Conservation (phyloP, 768 basidiomycete genomes). For the Psilocybe azurescens region DNA sequence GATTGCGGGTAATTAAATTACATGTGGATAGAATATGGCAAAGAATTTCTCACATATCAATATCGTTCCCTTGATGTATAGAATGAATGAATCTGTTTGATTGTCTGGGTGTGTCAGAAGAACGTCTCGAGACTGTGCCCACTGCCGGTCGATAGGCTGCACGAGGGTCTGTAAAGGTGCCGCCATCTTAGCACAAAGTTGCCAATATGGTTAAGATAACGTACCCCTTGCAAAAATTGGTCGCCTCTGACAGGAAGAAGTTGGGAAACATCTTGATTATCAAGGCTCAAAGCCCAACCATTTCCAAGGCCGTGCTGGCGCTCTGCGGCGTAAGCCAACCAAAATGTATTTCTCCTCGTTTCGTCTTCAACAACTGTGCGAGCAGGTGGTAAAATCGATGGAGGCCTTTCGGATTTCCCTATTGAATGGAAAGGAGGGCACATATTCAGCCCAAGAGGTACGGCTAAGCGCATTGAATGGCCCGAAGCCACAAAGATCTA, state of each 20-base stretch:
- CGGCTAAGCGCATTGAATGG: conserved; percentile 58
- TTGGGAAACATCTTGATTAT: conserved; percentile 78
- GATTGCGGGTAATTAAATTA: neutral
- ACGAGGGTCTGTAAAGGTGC: conserved; percentile 46
- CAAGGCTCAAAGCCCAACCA: conserved; percentile 72
- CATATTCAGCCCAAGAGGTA: conserved; percentile 75
- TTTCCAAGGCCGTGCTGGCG: conserved; percentile 71
- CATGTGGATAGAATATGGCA: neutral
- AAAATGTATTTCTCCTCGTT: conserved; percentile 73
- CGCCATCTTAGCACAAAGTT: neutral
- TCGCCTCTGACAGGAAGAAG: conserved; percentile 67
- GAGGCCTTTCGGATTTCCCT: conserved; percentile 56
- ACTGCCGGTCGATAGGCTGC: conserved; percentile 60
- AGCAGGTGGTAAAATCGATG: conserved; percentile 67
- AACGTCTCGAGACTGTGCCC: conserved; percentile 66
- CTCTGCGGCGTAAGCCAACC: conserved; percentile 73
- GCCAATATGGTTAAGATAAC: conserved; percentile 22
- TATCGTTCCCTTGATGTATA: conserved; percentile 74
- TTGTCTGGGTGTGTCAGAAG: conserved; percentile 64
- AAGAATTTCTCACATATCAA: conserved; percentile 52
- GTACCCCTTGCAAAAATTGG: conserved; percentile 65
- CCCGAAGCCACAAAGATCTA: conserved; percentile 68
- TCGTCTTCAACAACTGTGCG: conserved; percentile 72
- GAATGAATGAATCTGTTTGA: conserved; percentile 71
- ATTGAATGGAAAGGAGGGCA: conserved; percentile 71